A percentile compares a stretch with the other conserved stretches of the same genome.
These are phyloP conservation scores for Paulownia fortunei DNA, from an alignment of 257 asterid genomes.

Conservation along the genomic window DNA sequence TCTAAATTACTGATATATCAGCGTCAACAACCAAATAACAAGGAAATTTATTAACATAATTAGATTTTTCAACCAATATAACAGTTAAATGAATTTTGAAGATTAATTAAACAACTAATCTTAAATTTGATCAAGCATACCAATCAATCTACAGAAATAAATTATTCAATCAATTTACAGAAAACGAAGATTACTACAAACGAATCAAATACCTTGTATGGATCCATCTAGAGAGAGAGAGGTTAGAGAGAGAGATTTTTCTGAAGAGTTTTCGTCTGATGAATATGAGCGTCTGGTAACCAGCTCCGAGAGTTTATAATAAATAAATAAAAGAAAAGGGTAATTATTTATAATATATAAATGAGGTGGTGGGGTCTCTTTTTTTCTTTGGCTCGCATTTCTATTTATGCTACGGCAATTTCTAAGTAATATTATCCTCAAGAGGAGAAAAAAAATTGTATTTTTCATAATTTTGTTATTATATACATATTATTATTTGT, in stretches of 20 bases:
- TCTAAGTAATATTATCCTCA: constrained; percentile 25
- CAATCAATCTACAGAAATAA: not conserved
- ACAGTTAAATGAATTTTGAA: not conserved
- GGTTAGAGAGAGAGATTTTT: not conserved
- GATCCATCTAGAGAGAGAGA: constrained; percentile 59
- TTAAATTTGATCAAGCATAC: not conserved
- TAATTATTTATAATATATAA: constrained; percentile 14
- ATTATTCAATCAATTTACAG: not conserved
- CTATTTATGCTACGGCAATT: constrained; percentile 7
- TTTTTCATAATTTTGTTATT: not conserved
- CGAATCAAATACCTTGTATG: constrained; percentile 59
- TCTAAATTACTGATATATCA: constrained; percentile 3
- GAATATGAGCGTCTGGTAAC: constrained; percentile 41
- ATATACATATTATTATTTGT: not conserved
- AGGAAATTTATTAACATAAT: not conserved
- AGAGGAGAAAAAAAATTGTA: not conserved
- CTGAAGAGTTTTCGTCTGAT: not conserved
- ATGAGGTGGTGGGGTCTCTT: not conserved
- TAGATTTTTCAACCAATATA: not conserved
- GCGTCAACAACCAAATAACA: not conserved
- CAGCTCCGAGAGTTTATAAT: constrained; percentile 7
- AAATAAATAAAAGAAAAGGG: not conserved
- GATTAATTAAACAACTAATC: constrained; percentile 11
- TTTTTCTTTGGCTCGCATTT: constrained; percentile 50
- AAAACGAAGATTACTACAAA: not conserved